phyloP scores from a whole-genome alignment of 1,284 basidiomycete species.

The Cryptococcus sp. region DNA sequence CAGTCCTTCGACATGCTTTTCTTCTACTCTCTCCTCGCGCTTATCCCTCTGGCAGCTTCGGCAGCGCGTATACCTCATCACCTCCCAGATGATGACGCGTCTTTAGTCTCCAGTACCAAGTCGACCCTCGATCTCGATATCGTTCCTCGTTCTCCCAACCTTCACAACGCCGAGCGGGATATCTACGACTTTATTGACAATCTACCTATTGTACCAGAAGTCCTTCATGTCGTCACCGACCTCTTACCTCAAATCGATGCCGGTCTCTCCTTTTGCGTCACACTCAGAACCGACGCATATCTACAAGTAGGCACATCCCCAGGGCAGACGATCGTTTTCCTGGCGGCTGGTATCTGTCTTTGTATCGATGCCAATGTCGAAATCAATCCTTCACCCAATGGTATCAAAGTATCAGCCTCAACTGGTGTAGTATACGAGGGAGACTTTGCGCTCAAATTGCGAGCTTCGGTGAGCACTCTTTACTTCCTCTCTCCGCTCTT shows the following conservation, averaged over 20 bases:
- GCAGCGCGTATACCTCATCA: not conserved
- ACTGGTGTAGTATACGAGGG: constrained; percentile 2
- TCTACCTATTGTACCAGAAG: too few species aligned
- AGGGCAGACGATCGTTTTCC: not conserved
- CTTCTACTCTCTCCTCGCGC: not conserved
- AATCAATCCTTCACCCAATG: constrained; percentile 6
- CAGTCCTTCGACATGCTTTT: not conserved
- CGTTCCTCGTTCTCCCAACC: not conserved
- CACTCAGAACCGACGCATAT: not conserved
- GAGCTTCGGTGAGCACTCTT: constrained; percentile 6
- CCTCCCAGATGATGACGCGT: not conserved
- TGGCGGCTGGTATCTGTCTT: constrained; percentile 13
- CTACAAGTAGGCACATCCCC: too few species aligned
- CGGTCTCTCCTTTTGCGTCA: not conserved
- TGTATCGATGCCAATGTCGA: constrained; percentile 12
- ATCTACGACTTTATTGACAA: not conserved
- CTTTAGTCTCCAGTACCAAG: not conserved
- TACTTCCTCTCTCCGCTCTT: not conserved
- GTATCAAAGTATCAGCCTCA: not conserved
- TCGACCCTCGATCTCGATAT: not conserved
- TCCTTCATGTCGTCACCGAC: not conserved
- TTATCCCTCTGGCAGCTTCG: not conserved
- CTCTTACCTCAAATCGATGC: not conserved
- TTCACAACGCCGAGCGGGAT: not conserved
- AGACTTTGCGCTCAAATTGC: constrained; percentile 3